phyloP scores from a whole-genome alignment of 2,329 filamentous ascomycete species.

The Pleomassaria siparia region DNA sequence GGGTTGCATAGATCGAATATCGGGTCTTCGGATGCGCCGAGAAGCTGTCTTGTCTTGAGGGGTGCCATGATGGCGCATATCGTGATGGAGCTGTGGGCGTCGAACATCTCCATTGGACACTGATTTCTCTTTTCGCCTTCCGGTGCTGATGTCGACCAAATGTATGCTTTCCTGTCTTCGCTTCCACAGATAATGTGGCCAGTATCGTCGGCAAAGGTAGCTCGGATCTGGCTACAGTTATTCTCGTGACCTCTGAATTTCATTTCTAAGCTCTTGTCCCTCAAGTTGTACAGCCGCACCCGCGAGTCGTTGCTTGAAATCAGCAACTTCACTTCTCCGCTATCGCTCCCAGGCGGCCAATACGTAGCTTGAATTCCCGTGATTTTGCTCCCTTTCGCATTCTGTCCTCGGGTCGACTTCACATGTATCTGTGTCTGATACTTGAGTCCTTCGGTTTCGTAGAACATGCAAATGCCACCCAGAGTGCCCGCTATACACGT shows the following conservation, averaged over 20 bases:
- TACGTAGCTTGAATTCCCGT: conserved; percentile 82
- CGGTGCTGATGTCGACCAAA: conserved; percentile 72
- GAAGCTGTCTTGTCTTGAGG: conserved; percentile 70
- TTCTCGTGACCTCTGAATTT: conserved; percentile 95
- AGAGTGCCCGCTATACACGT: conserved; percentile 85
- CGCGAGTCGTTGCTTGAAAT: conserved; percentile 95
- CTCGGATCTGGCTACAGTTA: conserved; percentile 84
- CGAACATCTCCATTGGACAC: conserved; percentile 82
- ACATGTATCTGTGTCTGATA: conserved; percentile 85
- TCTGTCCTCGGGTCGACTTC: conserved; percentile 87
- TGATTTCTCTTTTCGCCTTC: conserved; percentile 74
- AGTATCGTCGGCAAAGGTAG: conserved; percentile 83
- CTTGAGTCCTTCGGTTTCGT: conserved; percentile 88
- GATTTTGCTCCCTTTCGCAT: conserved; percentile 95
- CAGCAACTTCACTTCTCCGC: conserved; percentile 76
- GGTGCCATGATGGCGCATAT: conserved; percentile 89
- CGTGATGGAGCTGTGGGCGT: conserved; percentile 84
- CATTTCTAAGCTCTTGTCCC: conserved; percentile 79
- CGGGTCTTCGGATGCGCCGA: conserved; percentile 82
- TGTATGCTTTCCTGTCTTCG: conserved; percentile 85
- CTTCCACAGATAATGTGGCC: conserved; percentile 88
- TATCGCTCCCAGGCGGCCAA: conserved; percentile 58
- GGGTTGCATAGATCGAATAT: conserved; percentile 98
- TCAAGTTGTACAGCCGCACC: conserved; percentile 83
- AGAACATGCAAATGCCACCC: conserved; percentile 83